phyloP scores from a whole-genome alignment of 2,329 filamentous ascomycete genomes.

The Thelonectria rubi region DNA sequence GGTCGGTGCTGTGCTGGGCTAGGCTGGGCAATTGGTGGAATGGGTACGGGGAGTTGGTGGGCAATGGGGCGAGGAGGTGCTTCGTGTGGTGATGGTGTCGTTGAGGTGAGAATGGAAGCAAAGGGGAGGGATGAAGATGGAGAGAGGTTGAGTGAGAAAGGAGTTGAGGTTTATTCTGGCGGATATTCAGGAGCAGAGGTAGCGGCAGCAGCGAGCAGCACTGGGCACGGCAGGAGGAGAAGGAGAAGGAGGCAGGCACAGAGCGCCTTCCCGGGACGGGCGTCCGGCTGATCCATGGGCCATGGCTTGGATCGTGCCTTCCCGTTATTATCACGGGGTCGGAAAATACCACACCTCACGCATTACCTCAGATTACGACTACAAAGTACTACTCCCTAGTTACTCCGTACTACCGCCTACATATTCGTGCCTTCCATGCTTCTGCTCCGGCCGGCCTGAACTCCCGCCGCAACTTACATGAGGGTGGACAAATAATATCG shows the following conservation, averaged over 20 bases:
- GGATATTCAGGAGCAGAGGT: constrained; percentile 8
- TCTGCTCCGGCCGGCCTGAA: not conserved
- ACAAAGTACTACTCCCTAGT: not conserved
- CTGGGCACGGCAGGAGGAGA: not conserved
- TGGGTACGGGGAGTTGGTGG: constrained; percentile 11
- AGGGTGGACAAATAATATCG: not conserved
- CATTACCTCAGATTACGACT: not conserved
- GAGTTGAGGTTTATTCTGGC: constrained; percentile 20
- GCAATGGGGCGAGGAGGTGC: constrained; percentile 11
- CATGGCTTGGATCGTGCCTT: constrained; percentile 8
- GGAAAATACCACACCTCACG: not conserved
- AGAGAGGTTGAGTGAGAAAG: not conserved
- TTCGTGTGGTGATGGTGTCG: not conserved
- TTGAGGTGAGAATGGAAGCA: not conserved
- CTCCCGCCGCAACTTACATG: not conserved
- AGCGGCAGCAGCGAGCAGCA: not conserved
- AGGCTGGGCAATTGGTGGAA: constrained; percentile 9
- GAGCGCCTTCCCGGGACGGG: constrained; percentile 15
- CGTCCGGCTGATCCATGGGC: constrained; percentile 20
- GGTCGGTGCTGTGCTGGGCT: constrained; percentile 14
- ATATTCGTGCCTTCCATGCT: too few species aligned
- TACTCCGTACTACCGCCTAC: too few species aligned
- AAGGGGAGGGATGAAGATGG: not conserved
- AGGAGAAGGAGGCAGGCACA: constrained; percentile 16
- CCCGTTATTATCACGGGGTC: constrained; percentile 16